Evolutionary conservation across 1,284 basidiomycete species (phyloP), one percentile per base, ranked within the genome.

Genomic region (Volvariella surrecta): DNA sequence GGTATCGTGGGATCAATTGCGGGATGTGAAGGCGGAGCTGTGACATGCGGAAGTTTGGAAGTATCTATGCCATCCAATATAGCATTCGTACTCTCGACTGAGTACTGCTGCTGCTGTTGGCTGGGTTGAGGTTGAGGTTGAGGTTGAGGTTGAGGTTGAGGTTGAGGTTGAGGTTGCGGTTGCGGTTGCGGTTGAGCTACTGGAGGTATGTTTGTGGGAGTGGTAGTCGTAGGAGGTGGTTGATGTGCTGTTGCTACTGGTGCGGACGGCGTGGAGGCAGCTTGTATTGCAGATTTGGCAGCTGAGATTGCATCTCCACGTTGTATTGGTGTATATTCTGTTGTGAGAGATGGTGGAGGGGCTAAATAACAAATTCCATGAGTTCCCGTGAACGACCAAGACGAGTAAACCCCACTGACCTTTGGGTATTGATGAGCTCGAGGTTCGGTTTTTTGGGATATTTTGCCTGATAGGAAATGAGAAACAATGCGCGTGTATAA

Each of bases 291-390:
- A 28, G 44, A 39, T 34, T 49, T 46, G 6, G 24, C 24, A 6
- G 24, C 24, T 28, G 24, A 6, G 24, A 28, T 28, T 11, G 24
- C 24, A 11, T 66, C 73, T 6, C 79, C 82, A 37, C 90, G 73
- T 47, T 87, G 76, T n/a, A 83, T 78, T 6, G 88, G 89, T 0
- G 84, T 91, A 61, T 95, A 94, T 63, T 95, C 92, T 7, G 91
- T 93, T 15, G 89, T 89, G 43, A 92, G 69, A 46, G 84, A 75
- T 1, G 81, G 78, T 38, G 68, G 72, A 8, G 71, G 68, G 6
- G 6, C 24, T 28, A 11, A 6, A 28, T 6, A 28, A n/a, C n/a
- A n/a, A n/a, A n/a, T n/a, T n/a, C n/a, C n/a, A n/a, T n/a, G n/a
- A n/a, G n/a, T n/a, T n/a, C n/a, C n/a, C n/a, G n/a, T n/a, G n/a